Conservation (phyloP, 2,329 filamentous ascomycete species). For the Chrysoporthe puriensis region DNA sequence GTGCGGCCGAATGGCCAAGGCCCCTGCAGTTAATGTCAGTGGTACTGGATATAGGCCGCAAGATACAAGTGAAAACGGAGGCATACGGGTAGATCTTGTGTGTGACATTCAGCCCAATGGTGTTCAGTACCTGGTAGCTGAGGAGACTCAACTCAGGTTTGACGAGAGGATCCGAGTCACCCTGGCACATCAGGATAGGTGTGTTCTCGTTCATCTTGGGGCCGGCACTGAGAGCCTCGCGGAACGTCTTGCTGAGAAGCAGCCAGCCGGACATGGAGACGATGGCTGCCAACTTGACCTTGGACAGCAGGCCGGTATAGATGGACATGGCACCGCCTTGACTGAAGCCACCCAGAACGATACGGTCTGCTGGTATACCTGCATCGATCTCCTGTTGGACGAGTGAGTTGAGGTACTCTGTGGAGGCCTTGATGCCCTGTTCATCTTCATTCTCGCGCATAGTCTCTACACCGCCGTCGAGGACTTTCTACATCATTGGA, state of each 20-base stretch:
- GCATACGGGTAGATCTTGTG: constrained; percentile 76
- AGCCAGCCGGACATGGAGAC: constrained; percentile 85
- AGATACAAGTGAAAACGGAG: background rate
- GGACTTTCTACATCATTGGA: constrained; percentile 18
- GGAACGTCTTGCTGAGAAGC: constrained; percentile 60
- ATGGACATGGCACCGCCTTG: constrained; percentile 89
- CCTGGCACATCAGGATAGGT: constrained; percentile 87
- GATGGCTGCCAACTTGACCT: constrained; percentile 80
- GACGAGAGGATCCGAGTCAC: constrained; percentile 76
- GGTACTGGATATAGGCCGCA: background rate
- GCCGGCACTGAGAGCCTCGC: constrained; percentile 42
- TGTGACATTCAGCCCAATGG: constrained; percentile 72
- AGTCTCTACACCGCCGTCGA: constrained; percentile 35
- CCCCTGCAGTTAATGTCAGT: constrained; percentile 47
- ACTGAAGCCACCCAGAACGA: constrained; percentile 84
- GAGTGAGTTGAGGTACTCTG: constrained; percentile 76
- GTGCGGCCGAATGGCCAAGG: constrained; percentile 75
- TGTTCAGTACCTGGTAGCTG: constrained; percentile 69
- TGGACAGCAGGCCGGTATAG: constrained; percentile 75
- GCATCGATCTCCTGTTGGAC: constrained; percentile 80
- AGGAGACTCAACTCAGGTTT: constrained; percentile 67
- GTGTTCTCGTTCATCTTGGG: constrained; percentile 70
- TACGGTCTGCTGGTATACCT: constrained; percentile 80
- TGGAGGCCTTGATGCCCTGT: constrained; percentile 71
- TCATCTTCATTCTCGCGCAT: constrained; percentile 56